Conservation (phyloP, 768 basidiomycete genomes). For the Termitomyces sp. region DNA sequence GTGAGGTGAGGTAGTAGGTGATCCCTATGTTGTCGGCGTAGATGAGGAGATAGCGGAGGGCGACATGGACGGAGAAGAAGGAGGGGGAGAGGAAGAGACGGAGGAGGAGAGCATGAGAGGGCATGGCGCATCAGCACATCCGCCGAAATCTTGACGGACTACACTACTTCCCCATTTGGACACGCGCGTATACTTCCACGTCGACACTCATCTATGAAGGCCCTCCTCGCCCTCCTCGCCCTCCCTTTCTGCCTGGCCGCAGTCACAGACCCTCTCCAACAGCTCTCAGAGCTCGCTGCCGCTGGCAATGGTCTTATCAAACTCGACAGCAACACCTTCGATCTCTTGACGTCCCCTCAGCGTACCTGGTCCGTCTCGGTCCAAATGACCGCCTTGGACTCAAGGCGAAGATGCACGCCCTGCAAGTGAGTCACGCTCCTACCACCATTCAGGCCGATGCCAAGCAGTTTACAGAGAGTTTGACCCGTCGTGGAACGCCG, state of each 20-base stretch:
- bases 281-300: slow-evolving; percentile 68
- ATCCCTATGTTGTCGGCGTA: slow-evolving; percentile 90
- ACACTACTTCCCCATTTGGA: slow-evolving; percentile 20
- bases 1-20: slow-evolving; percentile 82
- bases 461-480: slow-evolving; percentile 60
- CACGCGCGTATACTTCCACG: slow-evolving; percentile 23
- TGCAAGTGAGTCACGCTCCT: slow-evolving; percentile 68
- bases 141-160: slow-evolving; percentile 10
- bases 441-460: not conserved
- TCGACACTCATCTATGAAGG: slow-evolving; percentile 28
- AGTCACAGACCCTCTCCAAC: slow-evolving; percentile 38
- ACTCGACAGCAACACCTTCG: slow-evolving; percentile 73
- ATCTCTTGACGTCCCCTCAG: slow-evolving; percentile 69
- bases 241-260: slow-evolving; percentile 33
- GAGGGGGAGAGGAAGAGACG: slow-evolving; percentile 89
- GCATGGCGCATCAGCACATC: slow-evolving; percentile 29
- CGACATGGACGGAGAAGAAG: slow-evolving; percentile 93
- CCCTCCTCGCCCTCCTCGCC: slow-evolving; percentile 28
- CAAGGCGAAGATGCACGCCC: slow-evolving; percentile 81
- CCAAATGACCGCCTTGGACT: slow-evolving; percentile 84
- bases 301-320: slow-evolving; percentile 78
- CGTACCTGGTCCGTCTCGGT: slow-evolving; percentile 89
- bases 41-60: slow-evolving; percentile 79
- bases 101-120: slow-evolving; percentile 84
- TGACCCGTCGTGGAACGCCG: slow-evolving; percentile 76